These are phyloP conservation scores for Colletotrichum abscissum DNA, from an alignment of 2,329 filamentous ascomycete species.

Conservation along the genomic window DNA sequence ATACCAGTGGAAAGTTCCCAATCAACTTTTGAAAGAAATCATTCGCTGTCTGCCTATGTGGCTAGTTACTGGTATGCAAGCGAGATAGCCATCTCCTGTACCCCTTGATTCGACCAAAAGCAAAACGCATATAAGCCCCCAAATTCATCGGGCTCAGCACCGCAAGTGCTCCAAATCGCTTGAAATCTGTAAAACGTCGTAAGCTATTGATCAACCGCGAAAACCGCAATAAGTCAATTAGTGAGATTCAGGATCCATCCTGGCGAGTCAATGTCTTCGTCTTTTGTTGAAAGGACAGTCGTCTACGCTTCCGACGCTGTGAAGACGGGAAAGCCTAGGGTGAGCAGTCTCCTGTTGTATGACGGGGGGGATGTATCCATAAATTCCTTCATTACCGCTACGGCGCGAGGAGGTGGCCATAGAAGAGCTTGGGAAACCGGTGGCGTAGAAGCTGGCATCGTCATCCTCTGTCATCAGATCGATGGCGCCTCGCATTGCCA, in stretches of 20 bases:
- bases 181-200: neutral
- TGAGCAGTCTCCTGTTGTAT: neutral
- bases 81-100: neutral
- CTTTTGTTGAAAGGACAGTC: neutral
- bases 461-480: neutral
- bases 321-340: neutral
- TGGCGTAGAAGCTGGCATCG: too few species aligned
- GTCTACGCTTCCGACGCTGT: neutral
- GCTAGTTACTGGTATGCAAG: neutral
- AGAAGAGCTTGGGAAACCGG: neutral
- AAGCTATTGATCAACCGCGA: neutral
- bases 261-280: neutral
- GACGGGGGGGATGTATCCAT: neutral
- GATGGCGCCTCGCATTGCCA: neutral
- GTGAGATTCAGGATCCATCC: neutral
- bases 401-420: neutral
- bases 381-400: neutral
- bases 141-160: neutral
- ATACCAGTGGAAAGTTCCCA: neutral
- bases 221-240: neutral
- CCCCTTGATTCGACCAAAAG: neutral
- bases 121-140: neutral
- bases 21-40: neutral
- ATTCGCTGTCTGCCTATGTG: conserved; percentile 8
- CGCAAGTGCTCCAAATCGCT: neutral